Percentiles rank a stretch among this genome's conserved stretches.
phyloP scores from a whole-genome alignment of 1,139 yeast genomes.

The Hyphopichia pseudoburtonii region DNA sequence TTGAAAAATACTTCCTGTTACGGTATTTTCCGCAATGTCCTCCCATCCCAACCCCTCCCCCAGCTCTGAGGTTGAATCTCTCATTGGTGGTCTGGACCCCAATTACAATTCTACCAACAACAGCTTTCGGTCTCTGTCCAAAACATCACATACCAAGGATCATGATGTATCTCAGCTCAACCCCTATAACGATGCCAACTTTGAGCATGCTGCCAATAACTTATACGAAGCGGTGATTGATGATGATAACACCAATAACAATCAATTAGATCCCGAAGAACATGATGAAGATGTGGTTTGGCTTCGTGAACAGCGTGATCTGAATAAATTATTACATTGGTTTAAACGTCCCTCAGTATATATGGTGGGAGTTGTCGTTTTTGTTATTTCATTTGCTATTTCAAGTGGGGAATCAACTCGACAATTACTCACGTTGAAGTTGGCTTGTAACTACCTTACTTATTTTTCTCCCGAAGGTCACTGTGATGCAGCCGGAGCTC shows the following conservation, averaged over 20 bases:
- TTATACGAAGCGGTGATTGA: constrained; percentile 25
- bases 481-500: constrained; percentile 36
- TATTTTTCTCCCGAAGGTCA: constrained; percentile 9
- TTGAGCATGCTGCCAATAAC: constrained; percentile 3
- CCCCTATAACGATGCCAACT: constrained; percentile 13
- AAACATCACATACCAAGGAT: neutral
- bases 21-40: neutral
- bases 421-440: constrained; percentile 32
- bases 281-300: constrained; percentile 29
- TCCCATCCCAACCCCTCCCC: neutral
- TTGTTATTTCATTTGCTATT: constrained; percentile 28
- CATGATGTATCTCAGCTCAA: constrained; percentile 19
- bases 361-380: constrained; percentile 27
- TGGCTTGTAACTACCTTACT: constrained; percentile 34
- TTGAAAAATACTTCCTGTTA: neutral
- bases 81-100: neutral
- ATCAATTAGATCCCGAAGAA: constrained; percentile 14
- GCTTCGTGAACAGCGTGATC: constrained; percentile 29
- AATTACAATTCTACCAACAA: neutral
- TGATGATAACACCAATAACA: constrained; percentile 14
- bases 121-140: too few species aligned
- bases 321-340: constrained; percentile 32
- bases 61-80: neutral
- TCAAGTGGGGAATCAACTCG: constrained; percentile 35
- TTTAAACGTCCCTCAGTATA: constrained; percentile 33